Conservation (phyloP, 805 yeast genomes). For the Saccharomycopsis oosterbeekiorum region DNA sequence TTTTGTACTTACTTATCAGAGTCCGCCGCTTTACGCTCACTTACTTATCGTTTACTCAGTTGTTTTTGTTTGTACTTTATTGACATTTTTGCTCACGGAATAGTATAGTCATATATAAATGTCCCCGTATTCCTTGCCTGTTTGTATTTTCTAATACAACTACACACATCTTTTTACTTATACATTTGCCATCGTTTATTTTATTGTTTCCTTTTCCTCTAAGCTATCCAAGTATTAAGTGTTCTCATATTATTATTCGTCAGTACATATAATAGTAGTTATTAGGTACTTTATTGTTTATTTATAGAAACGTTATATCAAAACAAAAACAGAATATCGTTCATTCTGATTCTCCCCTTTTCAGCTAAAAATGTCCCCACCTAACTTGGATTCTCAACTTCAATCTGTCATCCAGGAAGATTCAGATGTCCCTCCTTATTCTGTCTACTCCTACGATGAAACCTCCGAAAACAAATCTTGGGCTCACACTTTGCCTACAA, state of each 20-base stretch:
- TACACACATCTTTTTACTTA: not conserved
- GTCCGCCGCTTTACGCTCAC: not conserved
- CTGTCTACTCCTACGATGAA: conserved; percentile 59
- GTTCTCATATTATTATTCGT: too few species aligned
- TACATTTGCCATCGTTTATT: not conserved
- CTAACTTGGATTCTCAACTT: not conserved
- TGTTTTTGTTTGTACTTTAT: too few species aligned
- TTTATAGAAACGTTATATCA: too few species aligned
- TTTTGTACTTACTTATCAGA: too few species aligned
- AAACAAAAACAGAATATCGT: not conserved
- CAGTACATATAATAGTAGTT: too few species aligned
- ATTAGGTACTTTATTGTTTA: too few species aligned
- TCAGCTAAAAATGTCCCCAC: not conserved
- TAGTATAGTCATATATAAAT: not conserved
- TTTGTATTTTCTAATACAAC: not conserved
- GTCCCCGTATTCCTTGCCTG: not conserved
- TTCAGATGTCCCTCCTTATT: conserved; percentile 10
- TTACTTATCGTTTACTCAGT: too few species aligned
- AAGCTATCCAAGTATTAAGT: too few species aligned
- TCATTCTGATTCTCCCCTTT: not conserved
- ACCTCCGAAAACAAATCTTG: conserved; percentile 74
- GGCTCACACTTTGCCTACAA: conserved; percentile 83
- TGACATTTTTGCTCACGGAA: too few species aligned
- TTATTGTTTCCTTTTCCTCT: not conserved
- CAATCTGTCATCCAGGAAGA: not conserved